Evolutionary conservation across 257 asterid genomes (phyloP).

Genomic region (Plantago major): DNA sequence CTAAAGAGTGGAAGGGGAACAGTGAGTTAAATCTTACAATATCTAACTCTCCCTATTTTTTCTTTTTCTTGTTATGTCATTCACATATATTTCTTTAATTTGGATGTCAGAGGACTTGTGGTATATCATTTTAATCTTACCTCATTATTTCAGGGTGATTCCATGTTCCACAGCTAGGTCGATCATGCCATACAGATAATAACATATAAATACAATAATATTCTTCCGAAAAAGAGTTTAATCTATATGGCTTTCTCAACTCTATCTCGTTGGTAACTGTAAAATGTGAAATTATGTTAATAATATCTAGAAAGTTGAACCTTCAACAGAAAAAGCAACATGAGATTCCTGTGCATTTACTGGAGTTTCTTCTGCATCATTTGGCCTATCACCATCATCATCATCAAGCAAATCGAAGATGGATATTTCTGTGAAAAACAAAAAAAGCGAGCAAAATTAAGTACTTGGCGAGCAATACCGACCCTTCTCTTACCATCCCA

Average conservation of each 20-base stretch:
- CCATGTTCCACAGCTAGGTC: background rate
- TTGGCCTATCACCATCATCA: constrained; percentile 44
- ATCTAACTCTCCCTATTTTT: no score
- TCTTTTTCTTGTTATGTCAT: background rate
- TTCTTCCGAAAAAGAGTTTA: background rate
- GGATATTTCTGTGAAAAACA: constrained; percentile 47
- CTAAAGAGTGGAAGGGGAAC: constrained; percentile 3
- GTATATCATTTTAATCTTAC: background rate
- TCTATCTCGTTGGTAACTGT: background rate
- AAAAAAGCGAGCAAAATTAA: constrained; percentile 9
- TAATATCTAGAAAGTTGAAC: constrained; percentile 31
- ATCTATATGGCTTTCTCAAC: constrained; percentile 6
- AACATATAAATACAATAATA: background rate
- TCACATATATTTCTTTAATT: constrained; percentile 2
- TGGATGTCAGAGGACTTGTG: constrained; percentile 8
- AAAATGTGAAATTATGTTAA: background rate
- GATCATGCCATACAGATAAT: constrained; percentile 3
- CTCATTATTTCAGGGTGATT: background rate
- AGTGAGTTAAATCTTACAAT: background rate
- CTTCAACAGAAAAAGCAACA: constrained; percentile 85
- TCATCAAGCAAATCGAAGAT: constrained; percentile 72
- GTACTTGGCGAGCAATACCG: background rate
- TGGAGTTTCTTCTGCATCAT: constrained; percentile 29
- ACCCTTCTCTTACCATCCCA: constrained; percentile 2
- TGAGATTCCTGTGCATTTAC: constrained; percentile 58